Evolutionary conservation across 805 yeast genomes (phyloP).

Genomic region (Yarrowia hollandica): DNA sequence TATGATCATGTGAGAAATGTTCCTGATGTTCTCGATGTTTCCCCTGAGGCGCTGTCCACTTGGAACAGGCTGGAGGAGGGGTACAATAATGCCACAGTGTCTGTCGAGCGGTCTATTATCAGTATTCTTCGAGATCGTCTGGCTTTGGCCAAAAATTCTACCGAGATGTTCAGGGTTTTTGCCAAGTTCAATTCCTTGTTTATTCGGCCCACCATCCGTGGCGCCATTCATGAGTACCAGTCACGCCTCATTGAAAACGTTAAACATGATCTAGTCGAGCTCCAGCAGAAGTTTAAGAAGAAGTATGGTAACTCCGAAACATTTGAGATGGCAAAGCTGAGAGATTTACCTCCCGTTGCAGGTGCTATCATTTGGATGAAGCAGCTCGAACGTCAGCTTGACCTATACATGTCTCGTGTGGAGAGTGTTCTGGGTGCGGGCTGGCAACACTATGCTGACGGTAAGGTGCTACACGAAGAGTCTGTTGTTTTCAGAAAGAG

Average conservation of each 20-base stretch:
- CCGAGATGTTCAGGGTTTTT: conserved; percentile 55
- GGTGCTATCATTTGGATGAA: conserved; percentile 53
- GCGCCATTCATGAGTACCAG: conserved; percentile 63
- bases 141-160: conserved; percentile 45
- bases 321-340: conserved; percentile 42
- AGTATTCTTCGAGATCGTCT: conserved; percentile 45
- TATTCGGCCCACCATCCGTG: conserved; percentile 54
- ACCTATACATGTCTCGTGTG: conserved; percentile 47
- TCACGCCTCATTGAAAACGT: conserved; percentile 51
- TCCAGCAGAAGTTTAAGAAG: conserved; percentile 46
- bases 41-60: conserved; percentile 34
- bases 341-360: conserved; percentile 52
- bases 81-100: conserved; percentile 48
- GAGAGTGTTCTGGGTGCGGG: conserved; percentile 57
- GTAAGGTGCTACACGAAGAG: conserved; percentile 58
- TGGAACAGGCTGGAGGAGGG: conserved; percentile 48
- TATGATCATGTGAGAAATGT: conserved; percentile 43
- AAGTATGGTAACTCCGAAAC: conserved; percentile 42
- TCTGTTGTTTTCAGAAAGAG: conserved; percentile 49
- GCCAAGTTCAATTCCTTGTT: conserved; percentile 52
- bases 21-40: conserved; percentile 45
- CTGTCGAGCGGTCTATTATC: conserved; percentile 51
- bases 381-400: conserved; percentile 51
- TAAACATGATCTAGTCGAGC: conserved; percentile 48
- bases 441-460: conserved; percentile 67